Evolutionary conservation across 1,284 basidiomycete species (phyloP).

Genomic region (Ceratobasidium sp.): DNA sequence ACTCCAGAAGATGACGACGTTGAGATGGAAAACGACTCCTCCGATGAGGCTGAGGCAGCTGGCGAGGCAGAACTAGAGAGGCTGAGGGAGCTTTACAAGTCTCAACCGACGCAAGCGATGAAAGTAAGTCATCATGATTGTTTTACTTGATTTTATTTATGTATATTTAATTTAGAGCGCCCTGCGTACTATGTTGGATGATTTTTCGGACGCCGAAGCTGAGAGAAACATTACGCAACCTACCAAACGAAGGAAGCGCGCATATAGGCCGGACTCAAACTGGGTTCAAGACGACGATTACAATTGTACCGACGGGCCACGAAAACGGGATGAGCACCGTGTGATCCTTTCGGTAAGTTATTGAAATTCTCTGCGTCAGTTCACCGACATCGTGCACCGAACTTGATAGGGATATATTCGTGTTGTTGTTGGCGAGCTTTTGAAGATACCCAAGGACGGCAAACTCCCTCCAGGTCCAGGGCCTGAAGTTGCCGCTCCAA

Average conservation of each 20-base stretch:
- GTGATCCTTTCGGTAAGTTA: background rate
- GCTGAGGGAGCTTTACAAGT: too few species aligned
- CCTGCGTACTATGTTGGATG: background rate
- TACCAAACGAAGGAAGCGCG: background rate
- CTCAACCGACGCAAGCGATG: background rate
- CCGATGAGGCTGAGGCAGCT: too few species aligned
- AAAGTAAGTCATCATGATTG: background rate
- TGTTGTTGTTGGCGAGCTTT: background rate
- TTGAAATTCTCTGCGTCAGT: background rate
- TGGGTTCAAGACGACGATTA: background rate
- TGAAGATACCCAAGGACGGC: background rate
- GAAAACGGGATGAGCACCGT: background rate
- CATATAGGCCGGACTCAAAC: too few species aligned
- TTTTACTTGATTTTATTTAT: background rate
- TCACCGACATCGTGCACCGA: background rate
- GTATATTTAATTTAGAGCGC: background rate
- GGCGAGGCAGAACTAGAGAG: too few species aligned
- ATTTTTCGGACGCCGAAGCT: background rate
- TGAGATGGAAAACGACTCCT: too few species aligned
- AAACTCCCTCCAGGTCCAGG: background rate
- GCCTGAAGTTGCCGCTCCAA: background rate
- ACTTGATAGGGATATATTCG: conserved; percentile 20
- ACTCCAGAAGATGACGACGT: too few species aligned
- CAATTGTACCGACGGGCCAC: background rate
- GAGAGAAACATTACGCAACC: background rate